Percentiles rank a stretch among this genome's conserved stretches.
phyloP scores from a whole-genome alignment of 2,329 filamentous ascomycete genomes.

The Ophiocordyceps camponoti-rufipedis region DNA sequence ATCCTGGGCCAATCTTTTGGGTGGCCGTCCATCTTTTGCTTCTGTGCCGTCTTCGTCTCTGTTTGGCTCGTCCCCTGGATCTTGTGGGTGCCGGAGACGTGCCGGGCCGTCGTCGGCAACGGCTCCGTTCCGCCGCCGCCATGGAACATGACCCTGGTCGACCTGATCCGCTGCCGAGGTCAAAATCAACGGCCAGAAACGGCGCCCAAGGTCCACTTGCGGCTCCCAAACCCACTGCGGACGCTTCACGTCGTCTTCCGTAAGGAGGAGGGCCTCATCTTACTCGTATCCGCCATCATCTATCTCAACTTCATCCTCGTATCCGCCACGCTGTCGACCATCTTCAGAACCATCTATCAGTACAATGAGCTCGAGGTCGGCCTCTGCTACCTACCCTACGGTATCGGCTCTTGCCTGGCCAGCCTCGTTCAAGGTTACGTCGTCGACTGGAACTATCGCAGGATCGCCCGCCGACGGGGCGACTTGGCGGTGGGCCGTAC shows the following conservation, averaged over 20 bases:
- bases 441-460: slow-evolving; percentile 51
- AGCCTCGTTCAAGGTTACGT: slow-evolving; percentile 37
- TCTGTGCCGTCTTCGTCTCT: slow-evolving; percentile 36
- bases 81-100: slow-evolving; percentile 40
- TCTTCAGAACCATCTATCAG: slow-evolving; percentile 31
- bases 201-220: slow-evolving; percentile 21
- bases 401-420: slow-evolving; percentile 28
- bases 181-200: slow-evolving; percentile 16
- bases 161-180: slow-evolving; percentile 22
- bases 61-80: slow-evolving; percentile 34
- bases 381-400: slow-evolving; percentile 36
- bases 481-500: slow-evolving; percentile 43
- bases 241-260: slow-evolving; percentile 34
- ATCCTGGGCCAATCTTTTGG: slow-evolving; percentile 43
- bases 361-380: slow-evolving; percentile 32
- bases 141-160: slow-evolving; percentile 39
- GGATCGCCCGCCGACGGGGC: slow-evolving; percentile 37
- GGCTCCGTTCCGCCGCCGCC: slow-evolving; percentile 38
- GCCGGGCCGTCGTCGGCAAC: slow-evolving; percentile 41
- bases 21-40: slow-evolving; percentile 56
- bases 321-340: slow-evolving; percentile 31
- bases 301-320: slow-evolving; percentile 38
- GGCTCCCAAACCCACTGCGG: slow-evolving; percentile 38
- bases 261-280: slow-evolving; percentile 36
- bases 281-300: slow-evolving; percentile 32